phyloP scores from a whole-genome alignment of 163 green algal genomes.

The Volvox carteri region DNA sequence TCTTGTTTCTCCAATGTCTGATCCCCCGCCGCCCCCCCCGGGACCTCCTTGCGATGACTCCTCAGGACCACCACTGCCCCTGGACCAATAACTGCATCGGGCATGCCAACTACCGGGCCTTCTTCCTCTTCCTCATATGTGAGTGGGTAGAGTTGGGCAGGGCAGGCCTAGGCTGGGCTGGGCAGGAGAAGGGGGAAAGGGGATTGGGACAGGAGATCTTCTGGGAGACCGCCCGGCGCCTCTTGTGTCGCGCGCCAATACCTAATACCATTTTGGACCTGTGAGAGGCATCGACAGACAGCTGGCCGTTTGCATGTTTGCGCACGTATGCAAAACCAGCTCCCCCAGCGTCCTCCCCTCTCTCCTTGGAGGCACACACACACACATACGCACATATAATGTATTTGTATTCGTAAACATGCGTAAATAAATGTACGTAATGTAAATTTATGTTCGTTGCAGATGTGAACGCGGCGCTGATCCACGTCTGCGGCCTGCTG shows the following conservation, averaged over 20 bases:
- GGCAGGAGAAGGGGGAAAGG: too few species aligned
- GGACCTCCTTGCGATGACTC: not conserved
- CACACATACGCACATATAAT: not conserved
- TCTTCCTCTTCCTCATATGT: constrained; percentile 93
- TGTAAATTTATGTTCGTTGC: constrained; percentile 41
- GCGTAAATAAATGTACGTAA: too few species aligned
- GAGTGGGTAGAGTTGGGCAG: too few species aligned
- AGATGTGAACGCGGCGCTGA: constrained; percentile 73
- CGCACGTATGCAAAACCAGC: not conserved
- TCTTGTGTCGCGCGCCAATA: too few species aligned
- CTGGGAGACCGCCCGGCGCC: too few species aligned
- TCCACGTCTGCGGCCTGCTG: constrained; percentile 72
- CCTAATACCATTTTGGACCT: too few species aligned
- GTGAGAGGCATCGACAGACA: too few species aligned
- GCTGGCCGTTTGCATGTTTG: too few species aligned
- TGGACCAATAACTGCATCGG: constrained; percentile 97
- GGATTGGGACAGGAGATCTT: too few species aligned
- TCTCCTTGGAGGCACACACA: not conserved
- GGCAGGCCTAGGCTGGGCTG: too few species aligned
- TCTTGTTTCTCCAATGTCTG: too few species aligned
- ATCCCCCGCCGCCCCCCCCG: not conserved
- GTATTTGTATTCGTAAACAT: too few species aligned
- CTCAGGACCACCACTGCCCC: constrained; percentile 92
- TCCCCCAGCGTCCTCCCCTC: not conserved
- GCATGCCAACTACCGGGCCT: constrained; percentile 92